These are phyloP conservation scores for Parmales sp. DNA, from an alignment of 108 stramenopile genomes.

Conservation along the genomic window DNA sequence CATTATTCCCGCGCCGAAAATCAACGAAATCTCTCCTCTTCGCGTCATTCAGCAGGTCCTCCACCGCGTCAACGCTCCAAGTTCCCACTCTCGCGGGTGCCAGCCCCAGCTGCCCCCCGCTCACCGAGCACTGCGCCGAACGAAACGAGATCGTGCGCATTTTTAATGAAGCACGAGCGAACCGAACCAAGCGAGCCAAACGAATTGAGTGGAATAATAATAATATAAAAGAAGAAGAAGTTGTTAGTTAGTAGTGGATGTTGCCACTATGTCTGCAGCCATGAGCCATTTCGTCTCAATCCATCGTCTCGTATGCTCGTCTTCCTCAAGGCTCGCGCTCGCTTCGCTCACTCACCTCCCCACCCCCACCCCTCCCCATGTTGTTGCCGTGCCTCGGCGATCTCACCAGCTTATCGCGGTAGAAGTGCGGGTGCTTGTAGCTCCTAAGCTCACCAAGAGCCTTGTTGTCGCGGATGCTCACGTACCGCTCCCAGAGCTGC, in stretches of 20 bases:
- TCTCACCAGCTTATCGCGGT: background rate
- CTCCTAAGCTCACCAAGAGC: background rate
- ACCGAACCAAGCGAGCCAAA: too few relatives aligned
- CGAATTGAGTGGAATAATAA: too few relatives aligned
- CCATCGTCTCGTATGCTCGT: too few relatives aligned
- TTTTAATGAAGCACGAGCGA: too few relatives aligned
- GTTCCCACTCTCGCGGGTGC: background rate
- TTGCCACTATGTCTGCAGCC: too few relatives aligned
- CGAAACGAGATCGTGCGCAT: background rate
- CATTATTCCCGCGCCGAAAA: background rate
- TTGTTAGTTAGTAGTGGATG: too few relatives aligned
- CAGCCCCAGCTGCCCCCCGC: too few relatives aligned
- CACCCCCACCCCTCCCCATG: background rate
- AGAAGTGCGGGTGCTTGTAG: slow-evolving; percentile 7
- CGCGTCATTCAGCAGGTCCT: background rate
- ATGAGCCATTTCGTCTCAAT: too few relatives aligned
- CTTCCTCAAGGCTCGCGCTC: too few relatives aligned
- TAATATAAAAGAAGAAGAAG: too few relatives aligned
- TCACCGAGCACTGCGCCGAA: background rate
- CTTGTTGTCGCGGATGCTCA: background rate
- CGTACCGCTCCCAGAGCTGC: background rate
- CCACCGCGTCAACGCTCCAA: background rate
- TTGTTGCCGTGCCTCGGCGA: background rate
- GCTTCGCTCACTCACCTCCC: too few relatives aligned
- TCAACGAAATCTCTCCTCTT: background rate